Conservation (phyloP, 495 filamentous ascomycete genomes). For the Penicillium antarcticum region DNA sequence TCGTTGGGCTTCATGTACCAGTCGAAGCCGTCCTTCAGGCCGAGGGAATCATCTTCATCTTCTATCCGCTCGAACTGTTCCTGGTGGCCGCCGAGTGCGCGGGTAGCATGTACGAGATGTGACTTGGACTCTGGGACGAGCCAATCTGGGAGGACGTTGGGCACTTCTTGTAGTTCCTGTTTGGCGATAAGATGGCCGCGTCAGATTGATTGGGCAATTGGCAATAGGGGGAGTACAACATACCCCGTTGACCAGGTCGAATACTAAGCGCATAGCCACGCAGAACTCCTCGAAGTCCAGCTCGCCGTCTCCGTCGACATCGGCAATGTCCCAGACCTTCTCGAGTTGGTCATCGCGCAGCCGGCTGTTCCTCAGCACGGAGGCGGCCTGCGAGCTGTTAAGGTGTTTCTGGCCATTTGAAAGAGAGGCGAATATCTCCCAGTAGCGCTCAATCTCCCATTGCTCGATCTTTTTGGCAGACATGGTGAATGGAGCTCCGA, state of each 20-base stretch:
- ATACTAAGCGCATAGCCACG: constrained; percentile 96
- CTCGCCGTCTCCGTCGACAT: constrained; percentile 94
- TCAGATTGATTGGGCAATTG: not conserved
- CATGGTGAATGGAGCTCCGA: constrained; percentile 45
- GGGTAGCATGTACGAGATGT: constrained; percentile 86
- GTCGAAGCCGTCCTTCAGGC: constrained; percentile 93
- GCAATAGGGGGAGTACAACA: constrained; percentile 23
- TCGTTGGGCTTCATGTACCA: constrained; percentile 97
- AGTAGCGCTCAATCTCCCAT: constrained; percentile 95
- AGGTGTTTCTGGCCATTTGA: constrained; percentile 76
- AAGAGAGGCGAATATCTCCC: constrained; percentile 95
- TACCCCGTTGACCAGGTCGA: constrained; percentile 94
- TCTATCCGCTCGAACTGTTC: constrained; percentile 76
- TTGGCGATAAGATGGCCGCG: not conserved
- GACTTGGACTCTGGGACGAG: constrained; percentile 95
- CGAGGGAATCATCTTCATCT: constrained; percentile 71
- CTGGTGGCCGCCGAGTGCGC: constrained; percentile 72
- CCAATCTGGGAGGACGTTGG: constrained; percentile 82
- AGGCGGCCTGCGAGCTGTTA: constrained; percentile 86
- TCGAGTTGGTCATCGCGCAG: constrained; percentile 93
- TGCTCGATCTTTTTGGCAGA: constrained; percentile 83
- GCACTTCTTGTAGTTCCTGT: constrained; percentile 86
- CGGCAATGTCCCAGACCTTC: constrained; percentile 94
- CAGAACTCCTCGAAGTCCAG: constrained; percentile 99
- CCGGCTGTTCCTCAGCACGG: constrained; percentile 92